A percentile compares a stretch with the other conserved stretches of the same genome.
Conservation (phyloP, 441 rosid genomes). For the Kokia cookei region DNA sequence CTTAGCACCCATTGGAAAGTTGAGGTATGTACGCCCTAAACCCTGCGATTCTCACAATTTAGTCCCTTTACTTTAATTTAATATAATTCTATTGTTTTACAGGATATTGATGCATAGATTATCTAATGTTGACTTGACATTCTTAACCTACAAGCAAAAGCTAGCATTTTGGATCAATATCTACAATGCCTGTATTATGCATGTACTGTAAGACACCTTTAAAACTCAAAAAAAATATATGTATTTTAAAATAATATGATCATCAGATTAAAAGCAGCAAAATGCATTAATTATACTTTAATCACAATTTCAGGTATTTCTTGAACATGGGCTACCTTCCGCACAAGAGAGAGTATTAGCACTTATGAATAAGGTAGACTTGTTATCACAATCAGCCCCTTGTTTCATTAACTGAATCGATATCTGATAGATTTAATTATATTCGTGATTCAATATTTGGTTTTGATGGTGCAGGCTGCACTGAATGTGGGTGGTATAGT, state of each 20-base stretch:
- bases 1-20: constrained; percentile 38
- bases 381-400: background rate
- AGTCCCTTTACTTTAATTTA: no score
- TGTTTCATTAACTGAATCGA: background rate
- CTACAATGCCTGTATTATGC: constrained; percentile 89
- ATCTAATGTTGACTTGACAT: constrained; percentile 56
- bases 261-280: background rate
- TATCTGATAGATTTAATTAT: no score
- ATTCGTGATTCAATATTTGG: background rate
- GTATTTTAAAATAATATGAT: background rate
- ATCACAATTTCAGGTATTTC: constrained; percentile 57
- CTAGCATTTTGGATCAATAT: constrained; percentile 87
- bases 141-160: constrained; percentile 85
- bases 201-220: constrained; percentile 41
- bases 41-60: no score
- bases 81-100: constrained; percentile 3
- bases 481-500: constrained; percentile 87
- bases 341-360: constrained; percentile 66
- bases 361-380: constrained; percentile 75
- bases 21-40: constrained; percentile 34
- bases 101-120: constrained; percentile 63
- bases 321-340: constrained; percentile 83
- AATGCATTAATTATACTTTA: background rate
- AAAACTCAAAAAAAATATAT: background rate
- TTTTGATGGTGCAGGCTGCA: constrained; percentile 41